A percentile compares a stretch with the other conserved stretches of the same genome.
phyloP scores from a whole-genome alignment of 1,284 basidiomycete species.

The Ceratobasidium sp. region DNA sequence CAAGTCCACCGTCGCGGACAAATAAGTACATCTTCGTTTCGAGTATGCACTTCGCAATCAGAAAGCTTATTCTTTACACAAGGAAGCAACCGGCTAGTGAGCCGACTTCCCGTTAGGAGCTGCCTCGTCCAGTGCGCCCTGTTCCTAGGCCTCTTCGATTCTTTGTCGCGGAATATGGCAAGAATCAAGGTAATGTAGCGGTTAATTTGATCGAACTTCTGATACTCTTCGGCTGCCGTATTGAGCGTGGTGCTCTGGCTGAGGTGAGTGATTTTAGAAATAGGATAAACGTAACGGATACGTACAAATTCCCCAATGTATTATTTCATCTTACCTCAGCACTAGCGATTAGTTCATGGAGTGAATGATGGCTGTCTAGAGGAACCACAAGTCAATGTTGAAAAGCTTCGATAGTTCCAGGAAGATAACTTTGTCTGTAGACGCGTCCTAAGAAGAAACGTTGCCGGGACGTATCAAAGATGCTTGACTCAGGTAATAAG shows the following conservation, averaged over 20 bases:
- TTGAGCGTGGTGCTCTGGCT: slow-evolving; percentile 67
- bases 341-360: slow-evolving; percentile 27
- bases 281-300: neutral
- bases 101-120: slow-evolving; percentile 37
- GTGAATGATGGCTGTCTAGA: slow-evolving; percentile 30
- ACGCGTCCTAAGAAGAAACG: neutral
- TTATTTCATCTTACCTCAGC: slow-evolving; percentile 42
- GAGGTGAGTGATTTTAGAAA: too few species aligned
- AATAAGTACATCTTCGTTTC: slow-evolving; percentile 53
- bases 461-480: neutral
- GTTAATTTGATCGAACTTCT: slow-evolving; percentile 54
- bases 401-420: neutral
- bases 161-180: slow-evolving; percentile 51
- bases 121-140: slow-evolving; percentile 49
- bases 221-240: slow-evolving; percentile 64
- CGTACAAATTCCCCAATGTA: slow-evolving; percentile 19
- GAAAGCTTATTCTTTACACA: slow-evolving; percentile 37
- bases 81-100: slow-evolving; percentile 44
- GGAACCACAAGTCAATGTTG: slow-evolving; percentile 18
- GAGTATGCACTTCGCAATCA: slow-evolving; percentile 48
- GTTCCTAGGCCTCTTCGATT: slow-evolving; percentile 48
- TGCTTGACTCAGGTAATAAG: neutral
- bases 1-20: slow-evolving; percentile 58
- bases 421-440: too few species aligned
- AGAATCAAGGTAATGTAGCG: slow-evolving; percentile 53